Base-by-base conservation (phyloP, 2,329 filamentous ascomycete species). In the Celoporthe dispersa region DNA sequence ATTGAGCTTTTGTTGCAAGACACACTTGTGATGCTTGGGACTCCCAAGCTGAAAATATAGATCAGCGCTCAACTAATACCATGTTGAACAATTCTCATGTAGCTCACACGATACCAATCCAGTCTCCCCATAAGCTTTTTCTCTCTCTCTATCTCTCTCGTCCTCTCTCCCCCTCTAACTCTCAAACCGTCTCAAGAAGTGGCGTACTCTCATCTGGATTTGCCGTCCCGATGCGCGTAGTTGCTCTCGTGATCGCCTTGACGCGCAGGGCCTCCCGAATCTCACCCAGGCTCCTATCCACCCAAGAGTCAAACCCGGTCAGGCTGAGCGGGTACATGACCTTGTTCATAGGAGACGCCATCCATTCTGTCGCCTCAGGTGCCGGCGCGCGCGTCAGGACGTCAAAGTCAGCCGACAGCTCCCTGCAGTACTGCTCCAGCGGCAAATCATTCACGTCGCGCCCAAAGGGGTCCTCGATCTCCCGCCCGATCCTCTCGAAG, bases 401-500 rank as follows among this genome's bases (percentile, higher is more conserved):
- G 28, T 48, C 65, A 22, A 67, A 51, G 65, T 67, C 55, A 3
- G 55, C 55, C 51, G 65, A 39, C 25, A 67, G 31, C 28, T 59
- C 65, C 39, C 55, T 60, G 41, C 57, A 37, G 31, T 55, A 68
- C 59, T 53, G 31, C 3, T 53, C 37, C 25, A 62, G 55, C 5
- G 66, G 39, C 37, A 67, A 19, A 28, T 62, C 66, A n/a, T 65
- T 67, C 28, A 67, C 65, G 65, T 67, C 65, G 37, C 9, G 12
- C 39, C 65, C 65, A 19, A 67, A 67, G 33, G 65, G 65, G 16
- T 67, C 51, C 53, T 67, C 65, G 55, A 67, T 67, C 65, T 67
- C 65, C 11, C 65, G 65, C 14, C 65, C 65, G 65, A 67, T 67
- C n/a, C 51, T 22, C 53, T 59, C 51, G 61, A 96, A 88, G 33